A percentile compares a stretch with the other conserved stretches of the same genome.
Conservation (phyloP, 129 eudicot species). For the Ambrosia artemisiifolia region DNA sequence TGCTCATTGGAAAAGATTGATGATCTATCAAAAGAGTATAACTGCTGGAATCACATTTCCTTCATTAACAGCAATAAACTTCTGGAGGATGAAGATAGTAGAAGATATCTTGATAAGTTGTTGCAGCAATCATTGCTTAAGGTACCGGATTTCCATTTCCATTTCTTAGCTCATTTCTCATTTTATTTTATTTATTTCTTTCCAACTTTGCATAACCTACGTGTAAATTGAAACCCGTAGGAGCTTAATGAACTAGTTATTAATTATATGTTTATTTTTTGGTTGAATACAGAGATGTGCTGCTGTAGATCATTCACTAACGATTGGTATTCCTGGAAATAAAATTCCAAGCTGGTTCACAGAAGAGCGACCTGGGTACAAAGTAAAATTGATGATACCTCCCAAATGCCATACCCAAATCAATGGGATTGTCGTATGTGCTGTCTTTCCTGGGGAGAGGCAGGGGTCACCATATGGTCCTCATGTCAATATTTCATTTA, state of each 20-base stretch:
- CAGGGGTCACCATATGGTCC: background rate
- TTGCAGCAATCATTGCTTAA: background rate
- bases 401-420: background rate
- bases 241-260: background rate
- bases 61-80: background rate
- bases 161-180: background rate
- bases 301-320: background rate
- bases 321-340: background rate
- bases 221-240: too few species aligned
- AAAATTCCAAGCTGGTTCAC: slow-evolving; percentile 11
- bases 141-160: background rate
- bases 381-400: background rate
- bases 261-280: background rate
- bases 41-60: background rate
- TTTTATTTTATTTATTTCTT: background rate
- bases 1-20: background rate
- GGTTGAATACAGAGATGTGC: slow-evolving; percentile 6
- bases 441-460: background rate
- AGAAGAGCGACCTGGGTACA: background rate
- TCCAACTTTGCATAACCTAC: background rate
- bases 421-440: background rate
- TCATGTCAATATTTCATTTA: background rate
- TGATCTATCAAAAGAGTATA: background rate
- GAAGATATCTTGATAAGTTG: background rate
- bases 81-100: background rate